Evolutionary conservation across 306 rosid species (phyloP).

Genomic region (Betula pendula): DNA sequence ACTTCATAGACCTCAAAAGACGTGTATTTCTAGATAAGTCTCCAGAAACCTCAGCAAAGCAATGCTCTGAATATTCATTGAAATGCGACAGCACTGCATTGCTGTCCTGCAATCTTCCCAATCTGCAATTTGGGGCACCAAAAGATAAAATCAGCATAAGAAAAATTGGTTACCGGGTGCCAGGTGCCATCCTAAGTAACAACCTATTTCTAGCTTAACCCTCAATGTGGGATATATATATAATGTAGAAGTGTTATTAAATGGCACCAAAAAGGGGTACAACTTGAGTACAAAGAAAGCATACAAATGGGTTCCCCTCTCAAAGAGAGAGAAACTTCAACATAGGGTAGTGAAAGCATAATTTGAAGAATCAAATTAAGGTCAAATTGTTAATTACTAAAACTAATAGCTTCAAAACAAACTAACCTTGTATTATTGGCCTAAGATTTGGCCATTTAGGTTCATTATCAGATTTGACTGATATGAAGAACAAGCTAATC

Average conservation of each 20-base stretch:
- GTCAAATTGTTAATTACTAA: background rate
- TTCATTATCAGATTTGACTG: background rate
- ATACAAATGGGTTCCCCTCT: background rate
- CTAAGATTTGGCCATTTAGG: background rate
- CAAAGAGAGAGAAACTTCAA: background rate
- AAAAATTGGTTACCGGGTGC: background rate
- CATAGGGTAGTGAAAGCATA: background rate
- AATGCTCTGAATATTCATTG: conserved; percentile 78
- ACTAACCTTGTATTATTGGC: background rate
- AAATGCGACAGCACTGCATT: conserved; percentile 88
- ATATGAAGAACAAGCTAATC: background rate
- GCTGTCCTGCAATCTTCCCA: conserved; percentile 97
- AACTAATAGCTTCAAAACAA: background rate
- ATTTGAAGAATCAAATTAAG: background rate
- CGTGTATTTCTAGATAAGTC: conserved; percentile 69
- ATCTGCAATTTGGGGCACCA: conserved; percentile 39
- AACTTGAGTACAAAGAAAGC: background rate
- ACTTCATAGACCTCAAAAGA: conserved; percentile 64
- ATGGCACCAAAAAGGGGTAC: background rate
- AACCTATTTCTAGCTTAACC: background rate
- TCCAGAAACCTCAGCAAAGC: conserved; percentile 70
- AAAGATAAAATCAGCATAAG: background rate
- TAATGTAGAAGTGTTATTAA: background rate
- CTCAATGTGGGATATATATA: background rate
- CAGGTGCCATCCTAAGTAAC: background rate